Conservation (phyloP, 345 rosid species). For the Cardamine chenopodiifolia region DNA sequence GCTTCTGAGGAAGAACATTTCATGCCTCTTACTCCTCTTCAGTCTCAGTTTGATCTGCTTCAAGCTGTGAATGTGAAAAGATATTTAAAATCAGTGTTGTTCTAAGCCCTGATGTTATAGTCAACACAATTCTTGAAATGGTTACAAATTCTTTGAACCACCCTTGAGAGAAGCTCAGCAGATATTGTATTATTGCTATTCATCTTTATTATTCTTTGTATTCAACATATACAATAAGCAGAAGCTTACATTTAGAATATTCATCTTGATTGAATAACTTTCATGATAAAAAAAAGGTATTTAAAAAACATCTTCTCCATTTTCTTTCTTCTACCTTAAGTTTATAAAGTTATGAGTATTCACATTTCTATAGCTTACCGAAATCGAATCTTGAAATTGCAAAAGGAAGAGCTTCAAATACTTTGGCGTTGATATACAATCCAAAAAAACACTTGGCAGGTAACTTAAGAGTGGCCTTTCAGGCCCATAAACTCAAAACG, state of each 20-base stretch:
- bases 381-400: no score
- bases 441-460: no score
- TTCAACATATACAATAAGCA: background rate
- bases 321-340: no score
- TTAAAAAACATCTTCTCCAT: background rate
- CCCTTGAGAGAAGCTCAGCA: conserved; percentile 6
- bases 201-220: background rate
- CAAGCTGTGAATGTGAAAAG: conserved; percentile 56
- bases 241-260: no score
- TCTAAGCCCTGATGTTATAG: conserved; percentile 51
- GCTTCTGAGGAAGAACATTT: conserved; percentile 73
- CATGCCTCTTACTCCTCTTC: conserved; percentile 76
- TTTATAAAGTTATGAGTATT: no score
- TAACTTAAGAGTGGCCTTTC: no score
- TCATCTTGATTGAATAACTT: no score
- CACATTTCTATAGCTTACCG: no score
- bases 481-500: no score
- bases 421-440: no score
- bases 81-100: conserved; percentile 62
- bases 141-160: background rate
- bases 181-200: conserved; percentile 15
- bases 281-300: no score
- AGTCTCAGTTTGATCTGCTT: conserved; percentile 78
- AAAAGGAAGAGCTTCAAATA: no score
- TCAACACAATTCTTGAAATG: conserved; percentile 38